phyloP scores from a whole-genome alignment of 495 filamentous ascomycete species.

The Lophiostoma macrostomum region DNA sequence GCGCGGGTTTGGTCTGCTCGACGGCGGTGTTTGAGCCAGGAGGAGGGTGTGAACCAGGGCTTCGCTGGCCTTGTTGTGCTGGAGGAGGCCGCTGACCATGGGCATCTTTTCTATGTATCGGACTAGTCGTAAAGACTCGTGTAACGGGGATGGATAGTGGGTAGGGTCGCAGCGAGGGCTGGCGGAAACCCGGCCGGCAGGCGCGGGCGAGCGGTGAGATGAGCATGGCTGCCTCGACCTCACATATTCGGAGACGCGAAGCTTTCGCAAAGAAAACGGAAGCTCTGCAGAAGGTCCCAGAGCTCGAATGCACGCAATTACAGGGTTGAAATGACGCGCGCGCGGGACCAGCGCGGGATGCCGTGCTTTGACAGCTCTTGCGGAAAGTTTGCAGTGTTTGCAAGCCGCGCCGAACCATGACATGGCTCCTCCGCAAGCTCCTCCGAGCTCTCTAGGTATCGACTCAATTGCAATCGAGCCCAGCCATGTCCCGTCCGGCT shows the following conservation, averaged over 20 bases:
- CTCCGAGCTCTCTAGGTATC: not conserved
- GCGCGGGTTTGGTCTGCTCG: constrained; percentile 35
- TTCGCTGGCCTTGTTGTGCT: constrained; percentile 14
- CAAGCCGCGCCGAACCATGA: not conserved
- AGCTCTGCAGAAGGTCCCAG: not conserved
- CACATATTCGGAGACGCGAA: not conserved
- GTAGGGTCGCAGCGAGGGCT: constrained; percentile 1
- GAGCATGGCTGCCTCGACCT: constrained; percentile 20
- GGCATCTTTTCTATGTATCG: constrained; percentile 41
- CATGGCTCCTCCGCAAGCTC: not conserved
- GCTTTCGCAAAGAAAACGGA: not conserved
- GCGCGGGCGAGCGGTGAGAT: constrained; percentile 17
- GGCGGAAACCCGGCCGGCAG: constrained; percentile 13
- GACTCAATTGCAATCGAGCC: not conserved
- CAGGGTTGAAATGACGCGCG: no score
- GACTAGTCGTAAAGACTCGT: constrained; percentile 40
- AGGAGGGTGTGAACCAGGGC: constrained; percentile 5
- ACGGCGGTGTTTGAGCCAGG: constrained; percentile 14
- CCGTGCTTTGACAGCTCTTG: no score
- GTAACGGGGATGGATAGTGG: not conserved
- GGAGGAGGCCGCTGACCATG: constrained; percentile 26
- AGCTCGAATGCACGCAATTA: no score
- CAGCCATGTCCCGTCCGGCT: constrained; percentile 15
- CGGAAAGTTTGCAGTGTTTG: constrained; percentile 16
- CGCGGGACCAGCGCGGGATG: no score